These are phyloP conservation scores for Cyberlindnera americana DNA, from an alignment of 805 yeast species.

Conservation along the genomic window DNA sequence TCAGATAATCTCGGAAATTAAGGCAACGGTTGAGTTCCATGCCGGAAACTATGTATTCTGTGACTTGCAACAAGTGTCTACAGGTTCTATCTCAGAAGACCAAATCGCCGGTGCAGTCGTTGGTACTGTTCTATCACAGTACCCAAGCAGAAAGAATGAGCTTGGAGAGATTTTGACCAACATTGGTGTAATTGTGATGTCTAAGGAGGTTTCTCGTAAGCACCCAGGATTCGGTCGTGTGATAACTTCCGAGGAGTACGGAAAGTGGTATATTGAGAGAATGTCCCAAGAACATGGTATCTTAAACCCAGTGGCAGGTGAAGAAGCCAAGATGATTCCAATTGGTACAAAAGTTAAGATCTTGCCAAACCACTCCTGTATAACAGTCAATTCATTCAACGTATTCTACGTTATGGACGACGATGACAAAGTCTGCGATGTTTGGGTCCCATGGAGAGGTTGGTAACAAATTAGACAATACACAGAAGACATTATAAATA, in stretches of 20 bases:
- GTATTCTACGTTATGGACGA: slow-evolving; percentile 54
- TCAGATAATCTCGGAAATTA: slow-evolving; percentile 21
- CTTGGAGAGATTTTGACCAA: slow-evolving; percentile 65
- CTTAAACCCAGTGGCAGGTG: slow-evolving; percentile 39
- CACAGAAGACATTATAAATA: not conserved
- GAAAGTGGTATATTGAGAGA: slow-evolving; percentile 62
- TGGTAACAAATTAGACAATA: slow-evolving; percentile 28
- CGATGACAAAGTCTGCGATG: slow-evolving; percentile 47
- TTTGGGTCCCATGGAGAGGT: slow-evolving; percentile 64
- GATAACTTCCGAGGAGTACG: slow-evolving; percentile 37
- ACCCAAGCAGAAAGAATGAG: slow-evolving; percentile 47
- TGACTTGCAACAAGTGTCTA: slow-evolving; percentile 75
- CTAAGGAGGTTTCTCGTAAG: slow-evolving; percentile 56
- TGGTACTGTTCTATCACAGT: slow-evolving; percentile 57
- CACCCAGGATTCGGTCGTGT: slow-evolving; percentile 59
- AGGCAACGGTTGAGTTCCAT: slow-evolving; percentile 59
- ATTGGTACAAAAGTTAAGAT: slow-evolving; percentile 52
- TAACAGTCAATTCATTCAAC: slow-evolving; percentile 55
- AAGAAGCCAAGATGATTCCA: slow-evolving; percentile 38
- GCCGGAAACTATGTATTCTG: slow-evolving; percentile 79
- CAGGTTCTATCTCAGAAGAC: slow-evolving; percentile 47
- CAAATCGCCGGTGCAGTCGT: slow-evolving; percentile 51
- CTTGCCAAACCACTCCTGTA: slow-evolving; percentile 71
- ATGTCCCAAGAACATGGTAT: slow-evolving; percentile 82
- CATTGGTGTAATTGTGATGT: slow-evolving; percentile 69